Base-by-base conservation (phyloP, 2,329 filamentous ascomycete species). In the Cladophialophora bantiana region DNA sequence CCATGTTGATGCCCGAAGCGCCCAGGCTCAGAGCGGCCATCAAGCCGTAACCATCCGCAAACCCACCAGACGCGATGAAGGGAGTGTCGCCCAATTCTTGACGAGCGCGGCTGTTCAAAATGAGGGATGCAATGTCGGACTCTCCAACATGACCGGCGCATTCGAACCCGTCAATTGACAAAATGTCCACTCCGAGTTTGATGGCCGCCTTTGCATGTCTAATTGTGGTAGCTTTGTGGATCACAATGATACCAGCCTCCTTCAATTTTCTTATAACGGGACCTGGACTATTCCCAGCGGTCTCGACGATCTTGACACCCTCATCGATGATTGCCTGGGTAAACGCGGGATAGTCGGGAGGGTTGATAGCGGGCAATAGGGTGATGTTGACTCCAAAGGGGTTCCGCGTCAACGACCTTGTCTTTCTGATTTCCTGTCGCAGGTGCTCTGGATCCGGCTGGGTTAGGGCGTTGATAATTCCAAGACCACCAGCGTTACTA, bases 211-310 rank as follows among this genome's bases (percentile, higher is more conserved):
- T 88, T 18, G 95, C 95, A 78, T 99, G 95, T 62, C 93, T 85
- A 81, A 99, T 96, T 4, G 93, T 96, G 7, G 95, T 99, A 84
- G 95, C 98, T 83, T 99, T 99, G 86, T 99, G 95, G 65, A 99
- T 83, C 73, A 99, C 88, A 63, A 86, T 94, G 74, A 87, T 86
- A 62, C 88, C 89, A 4, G 89, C 91, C 68, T 86, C 86, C 83
- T 98, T 99, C 62, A 99, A 86, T 83, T 93, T 87, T 77, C 87
- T 84, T 78, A 99, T 98, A 71, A 99, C 90, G 2, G 94, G 93
- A 0, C 93, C 95, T 0, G 95, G 95, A 74, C 85, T 89, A 83
- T 96, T 96, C 62, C 93, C 93, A 0, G 93, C 93, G 2, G 93
- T 97, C 82, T 98, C 95, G 73, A 98, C 94, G 69, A 98, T 90